Evolutionary conservation across 2,329 filamentous ascomycete species (phyloP), one percentile per base, ranked within the genome.

Genomic region (Xylariaceae sp.): DNA sequence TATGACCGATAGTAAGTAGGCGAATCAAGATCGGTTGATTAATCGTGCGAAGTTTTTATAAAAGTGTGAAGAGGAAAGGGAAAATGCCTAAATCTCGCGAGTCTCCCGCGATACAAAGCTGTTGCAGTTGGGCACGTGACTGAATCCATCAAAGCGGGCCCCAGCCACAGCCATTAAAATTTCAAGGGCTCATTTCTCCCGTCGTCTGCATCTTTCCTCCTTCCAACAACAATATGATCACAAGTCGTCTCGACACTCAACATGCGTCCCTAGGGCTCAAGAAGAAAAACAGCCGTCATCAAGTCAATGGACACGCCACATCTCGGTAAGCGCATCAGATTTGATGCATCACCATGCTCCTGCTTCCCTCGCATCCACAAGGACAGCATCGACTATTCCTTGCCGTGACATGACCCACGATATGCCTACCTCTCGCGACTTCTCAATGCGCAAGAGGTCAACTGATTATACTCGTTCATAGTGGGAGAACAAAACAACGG

Each of bases 401-500:
- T n/a, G 9, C 26, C 30, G 30, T 32, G 30, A 32, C 34, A 37
- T 17, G 26, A 63, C 68, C 73, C 76, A 79, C 76, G 67, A 68
- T 71, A 72, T 80, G 74, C 76, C 76, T 79, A 72, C 77, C 77
- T 75, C 69, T 74, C 64, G 69, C 73, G 71, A 69, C 64, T 66
- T 56, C 39, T 71, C 69, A 64, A 69, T 80, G 72, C 74, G 71
- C 73, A 68, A 64, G 69, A 64, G 68, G 76, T 79, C 68, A 78
- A 76, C 71, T 76, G 75, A 59, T 62, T 64, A 19, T 68, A 71
- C 68, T 79, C 75, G 74, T 73, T 76, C 65, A 56, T 62, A 50
- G 76, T 80, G 78, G 77, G 73, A 81, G 74, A 80, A 71, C 56
- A 73, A 79, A 59, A 66, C 64, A 63, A 72, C 63, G 77, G 78